These are phyloP conservation scores for Suhomyces wounanorum DNA, from an alignment of 1,139 yeast genomes.

Conservation along the genomic window DNA sequence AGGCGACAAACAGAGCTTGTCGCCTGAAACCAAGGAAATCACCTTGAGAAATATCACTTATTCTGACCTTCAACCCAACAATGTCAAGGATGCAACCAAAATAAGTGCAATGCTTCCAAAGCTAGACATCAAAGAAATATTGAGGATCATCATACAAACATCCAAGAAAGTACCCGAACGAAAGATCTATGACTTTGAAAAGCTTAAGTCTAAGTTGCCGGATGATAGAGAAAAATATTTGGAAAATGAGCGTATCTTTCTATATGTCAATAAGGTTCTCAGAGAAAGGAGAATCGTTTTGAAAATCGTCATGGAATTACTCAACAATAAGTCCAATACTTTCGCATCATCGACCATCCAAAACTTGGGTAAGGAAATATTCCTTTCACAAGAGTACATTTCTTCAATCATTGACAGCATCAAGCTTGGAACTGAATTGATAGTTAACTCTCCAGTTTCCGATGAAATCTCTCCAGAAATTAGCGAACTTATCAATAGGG, in stretches of 20 bases:
- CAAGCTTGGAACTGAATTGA: constrained; percentile 4
- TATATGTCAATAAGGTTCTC: constrained; percentile 39
- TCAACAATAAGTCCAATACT: constrained; percentile 37
- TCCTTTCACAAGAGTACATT: constrained; percentile 30
- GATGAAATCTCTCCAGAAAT: constrained; percentile 22
- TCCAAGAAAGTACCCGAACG: constrained; percentile 39
- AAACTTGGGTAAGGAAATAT: constrained; percentile 43
- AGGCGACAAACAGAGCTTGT: constrained; percentile 1
- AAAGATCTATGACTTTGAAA: constrained; percentile 23
- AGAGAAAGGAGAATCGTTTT: constrained; percentile 50
- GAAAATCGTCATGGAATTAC: constrained; percentile 40
- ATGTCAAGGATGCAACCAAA: constrained; percentile 41
- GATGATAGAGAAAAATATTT: constrained; percentile 36
- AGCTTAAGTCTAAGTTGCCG: constrained; percentile 36
- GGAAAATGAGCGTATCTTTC: constrained; percentile 31
- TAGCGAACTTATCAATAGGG: constrained; percentile 32
- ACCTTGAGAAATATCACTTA: constrained; percentile 44
- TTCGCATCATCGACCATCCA: constrained; percentile 33
- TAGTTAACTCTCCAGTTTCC: constrained; percentile 9
- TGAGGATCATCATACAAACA: constrained; percentile 48
- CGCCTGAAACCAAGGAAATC: constrained; percentile 29
- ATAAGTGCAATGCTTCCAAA: constrained; percentile 34
- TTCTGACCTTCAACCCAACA: constrained; percentile 33
- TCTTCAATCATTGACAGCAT: constrained; percentile 25
- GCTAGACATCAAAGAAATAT: constrained; percentile 43